Evolutionary conservation across 257 asterid genomes (phyloP).

Genomic region (Cruciata laevipes): DNA sequence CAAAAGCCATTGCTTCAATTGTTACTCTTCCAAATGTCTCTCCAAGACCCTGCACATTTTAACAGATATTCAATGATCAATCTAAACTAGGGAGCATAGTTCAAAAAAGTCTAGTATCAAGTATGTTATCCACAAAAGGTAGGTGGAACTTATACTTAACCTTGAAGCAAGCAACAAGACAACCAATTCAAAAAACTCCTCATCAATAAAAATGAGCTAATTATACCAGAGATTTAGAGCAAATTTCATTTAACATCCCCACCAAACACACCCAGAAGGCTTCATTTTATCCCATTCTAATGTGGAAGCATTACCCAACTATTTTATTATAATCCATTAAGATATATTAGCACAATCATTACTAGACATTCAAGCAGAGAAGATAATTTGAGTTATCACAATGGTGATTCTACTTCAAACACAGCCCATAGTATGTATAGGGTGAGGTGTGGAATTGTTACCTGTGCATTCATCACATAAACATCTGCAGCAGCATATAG

Average conservation of each 20-base stretch:
- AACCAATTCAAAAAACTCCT: neutral
- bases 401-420: neutral
- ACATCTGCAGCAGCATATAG: constrained; percentile 95
- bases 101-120: neutral
- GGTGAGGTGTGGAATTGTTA: constrained; percentile 15
- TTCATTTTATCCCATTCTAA: neutral
- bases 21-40: constrained; percentile 99
- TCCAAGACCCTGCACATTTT: constrained; percentile 74
- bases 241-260: neutral
- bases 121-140: neutral
- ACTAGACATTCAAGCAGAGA: neutral
- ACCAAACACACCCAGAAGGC: neutral
- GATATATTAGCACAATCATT: neutral
- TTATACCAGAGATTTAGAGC: neutral
- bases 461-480: constrained; percentile 97
- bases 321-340: neutral
- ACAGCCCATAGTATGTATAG: neutral
- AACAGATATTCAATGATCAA: neutral
- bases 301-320: neutral
- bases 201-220: neutral
- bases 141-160: neutral
- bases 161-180: neutral
- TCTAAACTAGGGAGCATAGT: neutral
- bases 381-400: neutral
- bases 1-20: constrained; percentile 98